phyloP scores from a whole-genome alignment of 192 early-diverging fungal species.

The Phycomyces blakesleeanus region DNA sequence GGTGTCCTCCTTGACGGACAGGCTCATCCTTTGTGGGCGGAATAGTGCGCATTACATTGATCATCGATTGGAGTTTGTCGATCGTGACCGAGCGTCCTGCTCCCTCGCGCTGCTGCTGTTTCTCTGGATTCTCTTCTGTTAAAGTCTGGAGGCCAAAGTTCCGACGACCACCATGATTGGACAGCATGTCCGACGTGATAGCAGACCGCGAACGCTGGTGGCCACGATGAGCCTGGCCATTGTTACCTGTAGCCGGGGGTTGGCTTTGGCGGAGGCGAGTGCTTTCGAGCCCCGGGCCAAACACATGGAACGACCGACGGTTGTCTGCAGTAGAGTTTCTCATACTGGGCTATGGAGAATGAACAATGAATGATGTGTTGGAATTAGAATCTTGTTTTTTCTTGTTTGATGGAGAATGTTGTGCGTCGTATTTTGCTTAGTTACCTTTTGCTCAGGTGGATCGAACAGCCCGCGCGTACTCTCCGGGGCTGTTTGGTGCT shows the following conservation, averaged over 20 bases:
- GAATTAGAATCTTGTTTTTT: too few species aligned
- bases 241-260: background rate
- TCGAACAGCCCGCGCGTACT: constrained; percentile 40
- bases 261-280: constrained; percentile 8
- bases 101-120: constrained; percentile 1
- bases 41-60: constrained; percentile 47
- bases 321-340: constrained; percentile 5
- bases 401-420: too few species aligned
- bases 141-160: constrained; percentile 30
- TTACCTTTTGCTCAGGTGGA: constrained; percentile 28
- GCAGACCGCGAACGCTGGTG: constrained; percentile 34
- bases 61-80: constrained; percentile 51
- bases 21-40: constrained; percentile 30
- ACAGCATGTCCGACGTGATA: constrained; percentile 28
- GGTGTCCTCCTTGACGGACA: constrained; percentile 17
- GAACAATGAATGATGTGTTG: too few species aligned
- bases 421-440: background rate
- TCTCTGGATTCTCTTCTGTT: constrained; percentile 22
- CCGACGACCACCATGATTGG: constrained; percentile 6
- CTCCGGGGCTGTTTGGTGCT: constrained; percentile 42
- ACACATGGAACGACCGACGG: constrained; percentile 12
- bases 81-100: constrained; percentile 38
- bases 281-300: constrained; percentile 7
- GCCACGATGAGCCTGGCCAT: constrained; percentile 3
- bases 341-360: background rate